These are phyloP conservation scores for Elsinoe australis DNA, from an alignment of 2,329 filamentous ascomycete genomes.

Conservation along the genomic window DNA sequence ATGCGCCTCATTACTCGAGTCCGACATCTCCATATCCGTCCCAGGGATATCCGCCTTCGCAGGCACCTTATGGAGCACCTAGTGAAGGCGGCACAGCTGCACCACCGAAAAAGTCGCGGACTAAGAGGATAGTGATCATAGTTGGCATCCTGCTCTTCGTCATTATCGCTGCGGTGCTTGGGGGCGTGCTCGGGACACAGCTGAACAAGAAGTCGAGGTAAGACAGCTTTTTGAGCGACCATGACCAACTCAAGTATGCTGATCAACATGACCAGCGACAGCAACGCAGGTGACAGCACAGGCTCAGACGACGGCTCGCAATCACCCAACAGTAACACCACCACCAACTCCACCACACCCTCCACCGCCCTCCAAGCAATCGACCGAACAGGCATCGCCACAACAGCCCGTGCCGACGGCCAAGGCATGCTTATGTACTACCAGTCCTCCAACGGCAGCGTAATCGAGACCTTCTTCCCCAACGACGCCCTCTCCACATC, in stretches of 20 bases:
- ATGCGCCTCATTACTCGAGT: conserved; percentile 14
- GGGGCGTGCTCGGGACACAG: conserved; percentile 14
- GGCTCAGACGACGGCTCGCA: neutral
- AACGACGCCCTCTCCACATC: neutral
- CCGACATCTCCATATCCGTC: conserved; percentile 1
- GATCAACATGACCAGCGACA: too few species aligned
- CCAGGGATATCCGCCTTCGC: neutral
- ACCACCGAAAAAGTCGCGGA: neutral
- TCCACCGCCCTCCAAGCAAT: neutral
- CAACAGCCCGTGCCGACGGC: neutral
- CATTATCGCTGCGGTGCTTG: conserved; percentile 6
- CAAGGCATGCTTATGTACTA: conserved; percentile 10
- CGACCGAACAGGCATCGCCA: conserved; percentile 13
- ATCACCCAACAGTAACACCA: neutral
- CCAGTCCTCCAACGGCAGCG: conserved; percentile 8
- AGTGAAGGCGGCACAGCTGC: neutral
- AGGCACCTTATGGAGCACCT: neutral
- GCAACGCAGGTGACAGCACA: neutral
- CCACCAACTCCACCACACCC: neutral
- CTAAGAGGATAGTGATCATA: conserved; percentile 1
- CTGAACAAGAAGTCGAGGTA: conserved; percentile 16
- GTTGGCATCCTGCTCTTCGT: conserved; percentile 1
- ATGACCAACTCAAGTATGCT: neutral
- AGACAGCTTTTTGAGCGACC: neutral
- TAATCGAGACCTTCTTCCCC: conserved; percentile 11